Conservation (phyloP, 305 asterid genomes). For the Ilex paraguariensis region DNA sequence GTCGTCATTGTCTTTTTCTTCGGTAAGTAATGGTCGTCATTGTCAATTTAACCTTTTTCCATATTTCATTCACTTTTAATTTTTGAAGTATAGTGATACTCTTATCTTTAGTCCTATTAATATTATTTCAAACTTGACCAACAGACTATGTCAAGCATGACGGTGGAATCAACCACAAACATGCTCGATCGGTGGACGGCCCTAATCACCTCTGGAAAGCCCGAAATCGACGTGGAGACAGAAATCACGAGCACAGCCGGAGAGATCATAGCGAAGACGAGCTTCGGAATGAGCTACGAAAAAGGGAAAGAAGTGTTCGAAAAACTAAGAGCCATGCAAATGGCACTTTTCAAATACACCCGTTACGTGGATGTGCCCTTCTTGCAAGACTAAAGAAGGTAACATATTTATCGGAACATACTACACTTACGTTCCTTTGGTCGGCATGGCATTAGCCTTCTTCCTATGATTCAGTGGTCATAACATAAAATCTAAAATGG, state of each 20-base stretch:
- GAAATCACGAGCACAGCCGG: conserved; percentile 71
- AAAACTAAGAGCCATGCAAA: conserved; percentile 61
- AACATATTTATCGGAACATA: conserved; percentile 9
- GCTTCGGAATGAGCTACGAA: conserved; percentile 59
- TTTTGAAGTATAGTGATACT: too few relatives aligned
- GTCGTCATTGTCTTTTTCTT: not conserved
- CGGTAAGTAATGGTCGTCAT: too few relatives aligned
- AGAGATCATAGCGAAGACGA: conserved; percentile 71
- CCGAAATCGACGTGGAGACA: conserved; percentile 62
- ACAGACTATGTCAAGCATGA: conserved; percentile 70
- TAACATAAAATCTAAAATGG: too few relatives aligned
- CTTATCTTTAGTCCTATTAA: too few relatives aligned
- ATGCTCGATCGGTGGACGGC: conserved; percentile 69
- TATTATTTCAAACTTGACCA: not conserved
- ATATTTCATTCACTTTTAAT: too few relatives aligned
- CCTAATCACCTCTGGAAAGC: conserved; percentile 34
- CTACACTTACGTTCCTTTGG: too few relatives aligned
- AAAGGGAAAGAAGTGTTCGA: conserved; percentile 50
- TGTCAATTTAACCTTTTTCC: not conserved
- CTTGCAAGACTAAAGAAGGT: conserved; percentile 78
- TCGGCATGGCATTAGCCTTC: too few relatives aligned
- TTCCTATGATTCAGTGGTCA: too few relatives aligned
- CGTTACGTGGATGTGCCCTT: conserved; percentile 86
- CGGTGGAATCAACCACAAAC: conserved; percentile 54
- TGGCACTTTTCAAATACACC: conserved; percentile 57